These are phyloP conservation scores for Raddia guianensis DNA, from an alignment of 176 grass and related monocot genomes.

Conservation along the genomic window DNA sequence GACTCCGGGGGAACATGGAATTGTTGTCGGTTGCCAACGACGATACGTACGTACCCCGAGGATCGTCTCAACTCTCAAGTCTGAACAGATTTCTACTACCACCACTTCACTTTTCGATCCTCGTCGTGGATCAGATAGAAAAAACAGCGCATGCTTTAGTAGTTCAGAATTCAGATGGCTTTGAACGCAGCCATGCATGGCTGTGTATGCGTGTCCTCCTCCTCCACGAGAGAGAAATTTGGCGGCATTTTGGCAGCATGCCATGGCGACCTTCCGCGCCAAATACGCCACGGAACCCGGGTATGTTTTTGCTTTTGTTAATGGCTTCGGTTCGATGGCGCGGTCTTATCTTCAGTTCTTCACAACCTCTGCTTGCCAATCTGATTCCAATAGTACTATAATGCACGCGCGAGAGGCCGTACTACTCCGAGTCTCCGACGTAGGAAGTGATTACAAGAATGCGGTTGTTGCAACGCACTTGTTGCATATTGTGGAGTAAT, in stretches of 20 bases:
- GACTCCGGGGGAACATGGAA: not conserved
- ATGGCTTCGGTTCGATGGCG: not conserved
- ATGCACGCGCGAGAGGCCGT: constrained; percentile 3
- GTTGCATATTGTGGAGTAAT: not conserved
- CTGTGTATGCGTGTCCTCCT: too few relatives aligned
- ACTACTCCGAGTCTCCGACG: not conserved
- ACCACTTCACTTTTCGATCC: not conserved
- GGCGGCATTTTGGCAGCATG: not conserved
- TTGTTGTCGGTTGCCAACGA: not conserved
- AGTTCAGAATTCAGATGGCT: not conserved
- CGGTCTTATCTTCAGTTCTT: not conserved
- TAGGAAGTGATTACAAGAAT: not conserved
- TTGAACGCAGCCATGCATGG: not conserved
- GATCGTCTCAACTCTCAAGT: not conserved
- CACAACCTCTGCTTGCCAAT: not conserved
- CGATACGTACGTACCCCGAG: too few relatives aligned
- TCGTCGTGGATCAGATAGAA: not conserved
- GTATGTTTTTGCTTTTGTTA: not conserved
- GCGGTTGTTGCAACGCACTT: constrained; percentile 9
- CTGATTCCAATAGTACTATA: not conserved
- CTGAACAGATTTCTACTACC: not conserved
- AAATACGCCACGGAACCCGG: constrained; percentile 25
- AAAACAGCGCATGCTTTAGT: too few relatives aligned
- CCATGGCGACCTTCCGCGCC: not conserved
- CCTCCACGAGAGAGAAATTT: not conserved